Conservation (phyloP, 2,329 filamentous ascomycete genomes). For the Fusarium gaditjirri region DNA sequence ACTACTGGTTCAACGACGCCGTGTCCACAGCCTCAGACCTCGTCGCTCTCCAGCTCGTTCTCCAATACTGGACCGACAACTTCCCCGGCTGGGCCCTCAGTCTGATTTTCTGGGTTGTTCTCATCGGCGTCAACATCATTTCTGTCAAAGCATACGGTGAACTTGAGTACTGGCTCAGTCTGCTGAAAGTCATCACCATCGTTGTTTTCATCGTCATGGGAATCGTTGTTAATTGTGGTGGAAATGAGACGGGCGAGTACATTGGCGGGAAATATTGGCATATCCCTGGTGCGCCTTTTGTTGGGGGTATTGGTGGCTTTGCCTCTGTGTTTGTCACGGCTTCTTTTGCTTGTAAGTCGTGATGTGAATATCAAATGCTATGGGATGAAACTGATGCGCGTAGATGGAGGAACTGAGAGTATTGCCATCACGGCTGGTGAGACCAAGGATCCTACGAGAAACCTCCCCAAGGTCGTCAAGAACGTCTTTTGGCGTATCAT, state of each 20-base stretch:
- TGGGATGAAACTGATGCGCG: background rate
- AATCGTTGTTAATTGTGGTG: constrained; percentile 64
- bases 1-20: constrained; percentile 75
- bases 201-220: constrained; percentile 71
- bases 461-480: constrained; percentile 70
- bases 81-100: constrained; percentile 73
- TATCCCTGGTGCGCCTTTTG: constrained; percentile 70
- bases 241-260: constrained; percentile 62
- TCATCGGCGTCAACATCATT: constrained; percentile 57
- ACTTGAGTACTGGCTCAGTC: constrained; percentile 66
- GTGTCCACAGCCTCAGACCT: constrained; percentile 65
- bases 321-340: constrained; percentile 66
- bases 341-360: constrained; percentile 65
- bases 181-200: constrained; percentile 65
- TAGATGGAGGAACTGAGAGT: constrained; percentile 66
- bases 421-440: constrained; percentile 75
- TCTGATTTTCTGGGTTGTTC: constrained; percentile 67
- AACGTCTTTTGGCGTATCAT: constrained; percentile 74
- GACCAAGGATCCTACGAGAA: constrained; percentile 70
- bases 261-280: constrained; percentile 69
- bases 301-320: constrained; percentile 72
- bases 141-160: constrained; percentile 51
- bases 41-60: constrained; percentile 62
- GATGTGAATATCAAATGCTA: background rate
- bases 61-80: constrained; percentile 70